Evolutionary conservation across 2,329 filamentous ascomycete species (phyloP).

Genomic region (Ophiostoma sp.): DNA sequence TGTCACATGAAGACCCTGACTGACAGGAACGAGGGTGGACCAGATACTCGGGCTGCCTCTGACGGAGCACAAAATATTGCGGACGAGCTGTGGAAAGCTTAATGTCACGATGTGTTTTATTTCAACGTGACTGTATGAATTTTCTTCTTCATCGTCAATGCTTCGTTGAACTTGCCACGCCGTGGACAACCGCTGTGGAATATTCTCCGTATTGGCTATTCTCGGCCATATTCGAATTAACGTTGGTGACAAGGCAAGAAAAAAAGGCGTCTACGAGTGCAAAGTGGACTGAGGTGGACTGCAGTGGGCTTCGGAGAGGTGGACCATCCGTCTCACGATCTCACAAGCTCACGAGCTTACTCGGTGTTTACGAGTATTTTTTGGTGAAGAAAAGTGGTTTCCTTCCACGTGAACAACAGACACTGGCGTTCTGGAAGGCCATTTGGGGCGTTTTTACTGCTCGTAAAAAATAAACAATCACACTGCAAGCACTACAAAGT

Average conservation of each 20-base stretch:
- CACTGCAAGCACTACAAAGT: background rate
- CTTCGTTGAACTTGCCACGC: background rate
- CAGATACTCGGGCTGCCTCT: background rate
- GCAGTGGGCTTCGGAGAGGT: background rate
- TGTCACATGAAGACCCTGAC: background rate
- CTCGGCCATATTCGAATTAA: background rate
- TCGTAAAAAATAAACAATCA: background rate
- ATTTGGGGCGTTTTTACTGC: too few species aligned
- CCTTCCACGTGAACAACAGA: background rate
- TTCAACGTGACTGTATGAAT: background rate
- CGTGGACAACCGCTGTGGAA: background rate
- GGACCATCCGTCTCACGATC: conserved; percentile 4
- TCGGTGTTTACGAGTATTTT: background rate
- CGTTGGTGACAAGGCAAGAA: background rate
- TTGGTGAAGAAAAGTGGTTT: background rate
- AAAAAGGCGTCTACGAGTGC: background rate
- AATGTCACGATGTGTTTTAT: background rate
- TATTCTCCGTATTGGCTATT: background rate
- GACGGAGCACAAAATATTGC: background rate
- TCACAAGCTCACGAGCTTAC: background rate
- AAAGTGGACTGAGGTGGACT: background rate
- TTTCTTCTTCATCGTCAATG: too few species aligned
- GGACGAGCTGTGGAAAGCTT: background rate
- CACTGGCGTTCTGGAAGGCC: background rate
- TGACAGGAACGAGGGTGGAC: background rate